Evolutionary conservation across 495 filamentous ascomycete genomes (phyloP), one percentile per base, ranked within the genome.

Genomic region (Penicillium atrosanguineum): DNA sequence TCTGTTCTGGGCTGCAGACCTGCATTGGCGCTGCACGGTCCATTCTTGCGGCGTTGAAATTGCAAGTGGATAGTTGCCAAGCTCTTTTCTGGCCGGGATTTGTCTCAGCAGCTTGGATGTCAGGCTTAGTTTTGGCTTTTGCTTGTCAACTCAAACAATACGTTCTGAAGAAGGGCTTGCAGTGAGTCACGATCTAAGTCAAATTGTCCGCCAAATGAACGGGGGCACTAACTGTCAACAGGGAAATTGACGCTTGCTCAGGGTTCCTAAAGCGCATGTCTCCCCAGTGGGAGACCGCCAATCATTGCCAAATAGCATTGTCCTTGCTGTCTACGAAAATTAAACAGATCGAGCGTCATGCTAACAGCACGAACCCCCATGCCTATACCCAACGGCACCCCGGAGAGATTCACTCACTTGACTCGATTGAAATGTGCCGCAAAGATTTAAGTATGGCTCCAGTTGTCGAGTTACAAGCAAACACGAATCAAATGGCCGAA

Each of bases 41-140:
- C 14, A 75, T 75, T 40, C 56, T 75, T 25, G 52, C 65, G 7
- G 69, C 68, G 7, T 55, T 75, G 18, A 64, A 59, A 21, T 44
- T 55, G 0, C 72, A 75, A 43, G 55, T 62, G n/a, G 54, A 64
- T 34, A 55, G 56, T 19, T 46, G 44, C 3, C 69, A 75, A 43
- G 55, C 67, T n/a, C 44, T 75, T 1, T 75, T 75, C 53, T 73
- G 72, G 72, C 72, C 72, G 0, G 70, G 70, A 0, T 71, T 73
- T 25, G 44, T 75, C 1, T 72, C 69, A 2, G 72, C 72, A 1
- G 70, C 72, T 0, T 75, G 69, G 62, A 75, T 75, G 72, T 67
- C 70, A 0, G 72, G 70, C 11, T 52, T 75, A 6, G 64, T 75
- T 0, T 55, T 75, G 42, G 72, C 72, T 12, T 73, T 73, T 50